These are phyloP conservation scores for Aspergillus indologenus DNA, from an alignment of 495 filamentous ascomycete genomes.

Conservation along the genomic window DNA sequence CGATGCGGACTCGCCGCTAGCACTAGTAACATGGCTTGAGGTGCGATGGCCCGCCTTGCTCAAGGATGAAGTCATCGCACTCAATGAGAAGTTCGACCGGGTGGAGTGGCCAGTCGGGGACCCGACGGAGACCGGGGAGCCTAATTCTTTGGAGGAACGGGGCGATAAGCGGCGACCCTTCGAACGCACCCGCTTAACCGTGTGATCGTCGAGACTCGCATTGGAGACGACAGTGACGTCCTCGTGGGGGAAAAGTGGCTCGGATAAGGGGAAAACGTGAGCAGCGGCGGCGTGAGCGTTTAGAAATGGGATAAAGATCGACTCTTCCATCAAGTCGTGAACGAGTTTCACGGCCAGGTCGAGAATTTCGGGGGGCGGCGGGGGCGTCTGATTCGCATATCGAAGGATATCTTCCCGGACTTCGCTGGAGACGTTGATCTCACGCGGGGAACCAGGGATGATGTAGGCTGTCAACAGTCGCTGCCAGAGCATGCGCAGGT, in stretches of 20 bases:
- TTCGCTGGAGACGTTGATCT: conserved; percentile 87
- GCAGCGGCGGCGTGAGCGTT: conserved; percentile 36
- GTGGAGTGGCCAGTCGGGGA: conserved; percentile 24
- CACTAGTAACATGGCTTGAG: conserved; percentile 34
- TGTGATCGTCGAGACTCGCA: conserved; percentile 30
- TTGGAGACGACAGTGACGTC: conserved; percentile 33
- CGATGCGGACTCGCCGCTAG: conserved; percentile 39
- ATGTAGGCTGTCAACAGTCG: conserved; percentile 55
- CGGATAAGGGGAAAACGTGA: conserved; percentile 30
- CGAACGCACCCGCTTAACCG: conserved; percentile 32
- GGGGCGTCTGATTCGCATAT: conserved; percentile 55
- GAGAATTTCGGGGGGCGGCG: conserved; percentile 74
- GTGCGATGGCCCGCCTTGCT: conserved; percentile 35
- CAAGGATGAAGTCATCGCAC: conserved; percentile 28
- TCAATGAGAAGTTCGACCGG: conserved; percentile 35
- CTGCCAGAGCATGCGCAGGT: conserved; percentile 71
- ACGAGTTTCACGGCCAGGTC: conserved; percentile 89
- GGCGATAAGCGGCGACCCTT: conserved; percentile 43
- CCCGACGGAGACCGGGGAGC: conserved; percentile 22
- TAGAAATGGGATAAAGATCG: conserved; percentile 57
- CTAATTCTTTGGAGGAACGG: conserved; percentile 41
- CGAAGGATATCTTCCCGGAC: conserved; percentile 78
- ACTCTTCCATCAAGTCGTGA: conserved; percentile 96
- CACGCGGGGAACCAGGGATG: conserved; percentile 67
- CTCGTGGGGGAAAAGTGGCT: conserved; percentile 30